Evolutionary conservation across 192 early-diverging fungal species (phyloP).

Genomic region (Mortierella alpina): DNA sequence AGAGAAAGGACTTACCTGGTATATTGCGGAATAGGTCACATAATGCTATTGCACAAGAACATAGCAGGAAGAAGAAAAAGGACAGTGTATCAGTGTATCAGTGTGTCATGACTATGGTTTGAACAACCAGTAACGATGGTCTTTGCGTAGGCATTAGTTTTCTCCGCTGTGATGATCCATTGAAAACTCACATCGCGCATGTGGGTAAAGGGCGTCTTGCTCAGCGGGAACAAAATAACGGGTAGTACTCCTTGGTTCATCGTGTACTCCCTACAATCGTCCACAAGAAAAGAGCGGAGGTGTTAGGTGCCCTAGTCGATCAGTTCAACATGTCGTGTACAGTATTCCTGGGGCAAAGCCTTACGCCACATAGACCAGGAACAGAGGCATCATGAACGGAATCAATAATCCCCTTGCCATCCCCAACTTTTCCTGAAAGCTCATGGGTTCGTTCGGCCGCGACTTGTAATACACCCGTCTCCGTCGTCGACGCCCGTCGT

Average conservation of each 20-base stretch:
- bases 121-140: background rate
- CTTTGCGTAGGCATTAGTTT: background rate
- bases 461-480: conserved; percentile 19
- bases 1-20: conserved; percentile 35
- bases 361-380: conserved; percentile 56
- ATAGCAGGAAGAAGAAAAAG: background rate
- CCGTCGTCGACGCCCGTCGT: background rate
- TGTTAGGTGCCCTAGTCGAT: too few species aligned
- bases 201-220: conserved; percentile 53
- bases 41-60: conserved; percentile 42
- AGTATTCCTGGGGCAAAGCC: background rate
- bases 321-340: too few species aligned
- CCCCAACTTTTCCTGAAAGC: conserved; percentile 42
- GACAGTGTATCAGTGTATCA: background rate
- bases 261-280: conserved; percentile 41
- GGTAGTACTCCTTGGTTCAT: conserved; percentile 58
- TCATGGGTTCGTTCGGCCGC: conserved; percentile 38
- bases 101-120: background rate
- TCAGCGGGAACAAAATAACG: conserved; percentile 48
- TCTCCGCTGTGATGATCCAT: background rate
- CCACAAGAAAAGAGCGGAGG: background rate
- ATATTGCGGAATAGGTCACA: conserved; percentile 55
- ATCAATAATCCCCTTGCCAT: conserved; percentile 38
- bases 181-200: conserved; percentile 49
- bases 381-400: conserved; percentile 55